Base-by-base conservation (phyloP, 1,139 yeast species). In the Candida sojae region DNA sequence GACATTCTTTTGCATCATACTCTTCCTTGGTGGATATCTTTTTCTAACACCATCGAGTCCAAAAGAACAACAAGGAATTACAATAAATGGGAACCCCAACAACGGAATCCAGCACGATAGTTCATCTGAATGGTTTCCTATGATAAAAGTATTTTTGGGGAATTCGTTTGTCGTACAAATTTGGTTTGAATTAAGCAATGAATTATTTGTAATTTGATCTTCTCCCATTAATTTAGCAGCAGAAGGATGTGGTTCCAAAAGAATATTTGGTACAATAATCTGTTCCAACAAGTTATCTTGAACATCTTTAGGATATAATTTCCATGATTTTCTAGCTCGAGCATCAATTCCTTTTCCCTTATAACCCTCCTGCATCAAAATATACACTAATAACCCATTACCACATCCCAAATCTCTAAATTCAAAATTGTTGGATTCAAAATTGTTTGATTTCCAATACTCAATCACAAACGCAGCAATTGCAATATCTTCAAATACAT, bases 401-500 rank as follows among this genome's bases (percentile, higher is more conserved):
- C 99, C 99, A 70, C 99, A 93, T 0, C 99, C 99, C 48, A 92
- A 66, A 64, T 93, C 99, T 52, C 95, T 78, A 61, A 92, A 92
- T 55, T 86, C 84, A 62, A 89, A 83, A 2, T 68, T 61, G 32
- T 73, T 71, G 36, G 66, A 66, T 34, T 68, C 62, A 55, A 85
- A 88, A 5, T 45, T 43, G 49, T 81, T 80, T 42, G 77, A 71
- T 6, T 70, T 70, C 98, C 98, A 92, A 36, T 89, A 75, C 63
- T 89, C 96, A n/a, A 92, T 87, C 50, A 93, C 72, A 58, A 92
- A 93, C 0, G 98, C 96, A 0, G 98, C 98, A 56, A 93, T 92
- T 1, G 97, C 96, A 48, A 93, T 79, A 63, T 93, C 99, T 70
- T 93, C 99, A 69, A 92, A 93, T 0, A 92, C 98, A 67, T 93